phyloP scores from a whole-genome alignment of 495 filamentous ascomycete species.

The Parachaetomium inaequale region DNA sequence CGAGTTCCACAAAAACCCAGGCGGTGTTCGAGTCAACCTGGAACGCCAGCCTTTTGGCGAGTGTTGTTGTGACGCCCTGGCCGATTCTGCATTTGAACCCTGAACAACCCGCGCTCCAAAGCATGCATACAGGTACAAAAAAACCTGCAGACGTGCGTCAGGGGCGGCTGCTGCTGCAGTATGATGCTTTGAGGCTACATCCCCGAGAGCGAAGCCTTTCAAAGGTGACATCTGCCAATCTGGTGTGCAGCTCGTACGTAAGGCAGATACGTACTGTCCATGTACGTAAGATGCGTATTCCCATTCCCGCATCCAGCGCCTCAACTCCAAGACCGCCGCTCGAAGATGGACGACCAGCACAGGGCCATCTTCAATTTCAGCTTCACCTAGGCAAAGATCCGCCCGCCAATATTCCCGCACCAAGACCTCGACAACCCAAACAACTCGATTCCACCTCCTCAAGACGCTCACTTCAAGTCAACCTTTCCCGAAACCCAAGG shows the following conservation, averaged over 20 bases:
- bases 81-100: not conserved
- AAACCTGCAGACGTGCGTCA: not conserved
- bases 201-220: not conserved
- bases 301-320: not conserved
- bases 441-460: not conserved
- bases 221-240: slow-evolving; percentile 4
- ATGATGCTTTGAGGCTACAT: not conserved
- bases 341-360: too few species aligned
- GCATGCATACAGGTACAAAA: not conserved
- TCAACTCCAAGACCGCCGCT: not conserved
- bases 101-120: not conserved
- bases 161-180: slow-evolving; percentile 12
- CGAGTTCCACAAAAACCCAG: not conserved
- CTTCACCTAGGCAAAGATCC: not conserved
- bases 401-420: not conserved
- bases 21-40: not conserved
- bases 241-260: slow-evolving; percentile 11
- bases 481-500: not conserved
- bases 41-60: not conserved
- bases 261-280: slow-evolving; percentile 5
- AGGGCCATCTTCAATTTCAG: not conserved
- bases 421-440: not conserved
- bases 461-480: not conserved
- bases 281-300: not conserved
- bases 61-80: not conserved